phyloP scores from a whole-genome alignment of 2,329 filamentous ascomycete genomes.

The Fusarium sp. region DNA sequence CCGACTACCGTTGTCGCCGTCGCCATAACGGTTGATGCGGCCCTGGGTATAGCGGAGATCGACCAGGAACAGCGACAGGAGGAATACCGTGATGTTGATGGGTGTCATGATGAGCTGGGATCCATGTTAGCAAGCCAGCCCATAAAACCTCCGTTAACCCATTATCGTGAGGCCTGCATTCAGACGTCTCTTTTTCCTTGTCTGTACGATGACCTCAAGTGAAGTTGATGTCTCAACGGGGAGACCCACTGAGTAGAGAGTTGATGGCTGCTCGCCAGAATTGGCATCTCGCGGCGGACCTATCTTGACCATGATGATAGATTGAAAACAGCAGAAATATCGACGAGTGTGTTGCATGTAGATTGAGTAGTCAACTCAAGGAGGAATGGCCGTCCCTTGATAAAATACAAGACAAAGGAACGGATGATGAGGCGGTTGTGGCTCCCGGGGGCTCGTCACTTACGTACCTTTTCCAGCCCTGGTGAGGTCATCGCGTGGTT shows the following conservation, averaged over 20 bases:
- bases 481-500: slow-evolving; percentile 38
- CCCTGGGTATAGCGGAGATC: slow-evolving; percentile 67
- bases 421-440: slow-evolving; percentile 25
- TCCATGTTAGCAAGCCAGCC: slow-evolving; percentile 16
- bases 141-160: neutral
- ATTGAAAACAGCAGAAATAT: neutral
- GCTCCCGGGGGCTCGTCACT: slow-evolving; percentile 31
- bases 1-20: slow-evolving; percentile 50
- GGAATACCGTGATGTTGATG: slow-evolving; percentile 71
- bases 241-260: slow-evolving; percentile 44
- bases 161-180: neutral
- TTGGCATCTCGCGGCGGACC: slow-evolving; percentile 12
- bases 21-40: slow-evolving; percentile 54
- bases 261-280: slow-evolving; percentile 31
- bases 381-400: neutral
- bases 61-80: slow-evolving; percentile 73
- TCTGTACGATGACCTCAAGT: neutral
- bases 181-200: neutral
- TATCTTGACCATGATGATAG: slow-evolving; percentile 23
- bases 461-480: slow-evolving; percentile 20
- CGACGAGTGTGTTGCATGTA: neutral
- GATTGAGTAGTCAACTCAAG: neutral
- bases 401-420: slow-evolving; percentile 1
- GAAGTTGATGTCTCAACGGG: neutral
- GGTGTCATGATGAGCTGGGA: slow-evolving; percentile 68